A percentile compares a stretch with the other conserved stretches of the same genome.
phyloP scores from a whole-genome alignment of 768 basidiomycete genomes.

The Leucocoprinus sp. region DNA sequence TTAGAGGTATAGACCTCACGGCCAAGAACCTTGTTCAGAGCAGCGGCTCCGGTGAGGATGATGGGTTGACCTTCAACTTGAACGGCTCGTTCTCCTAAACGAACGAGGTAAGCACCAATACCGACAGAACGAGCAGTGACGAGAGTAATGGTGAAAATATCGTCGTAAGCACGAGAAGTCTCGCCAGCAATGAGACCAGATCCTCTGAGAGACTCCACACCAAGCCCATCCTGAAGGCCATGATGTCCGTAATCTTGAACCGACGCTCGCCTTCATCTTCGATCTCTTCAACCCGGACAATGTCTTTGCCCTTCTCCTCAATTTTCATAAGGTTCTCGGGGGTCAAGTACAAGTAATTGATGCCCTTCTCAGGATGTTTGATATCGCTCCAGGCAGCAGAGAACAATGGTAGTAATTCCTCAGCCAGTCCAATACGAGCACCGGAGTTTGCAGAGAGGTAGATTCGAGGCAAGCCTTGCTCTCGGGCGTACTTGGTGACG shows the following conservation, averaged over 20 bases:
- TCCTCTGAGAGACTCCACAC: constrained; percentile 92
- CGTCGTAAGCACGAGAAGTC: constrained; percentile 96
- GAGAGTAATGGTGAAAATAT: constrained; percentile 98
- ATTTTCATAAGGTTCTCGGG: constrained; percentile 85
- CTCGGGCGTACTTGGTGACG: constrained; percentile 88
- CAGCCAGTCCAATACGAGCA: constrained; percentile 91
- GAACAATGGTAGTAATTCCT: constrained; percentile 84
- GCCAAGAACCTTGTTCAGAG: constrained; percentile 97
- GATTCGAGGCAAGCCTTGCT: constrained; percentile 83
- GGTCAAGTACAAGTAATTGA: constrained; percentile 94
- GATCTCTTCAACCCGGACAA: constrained; percentile 77
- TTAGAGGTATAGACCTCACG: constrained; percentile 99
- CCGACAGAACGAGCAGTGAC: constrained; percentile 98
- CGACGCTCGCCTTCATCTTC: constrained; percentile 81
- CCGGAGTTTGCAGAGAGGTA: constrained; percentile 99
- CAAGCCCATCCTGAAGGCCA: constrained; percentile 97
- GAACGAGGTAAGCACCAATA: constrained; percentile 97
- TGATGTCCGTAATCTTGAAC: constrained; percentile 93
- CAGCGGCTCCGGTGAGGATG: constrained; percentile 94
- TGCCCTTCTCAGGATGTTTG: constrained; percentile 83
- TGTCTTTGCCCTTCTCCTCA: constrained; percentile 73
- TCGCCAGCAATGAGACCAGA: constrained; percentile 98
- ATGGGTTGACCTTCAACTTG: constrained; percentile 99
- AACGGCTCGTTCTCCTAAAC: constrained; percentile 93
- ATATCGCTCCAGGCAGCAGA: constrained; percentile 86